Evolutionary conservation across 768 basidiomycete species (phyloP), one percentile per base, ranked within the genome.

Genomic region (Pilatotrama ljubarskyi): DNA sequence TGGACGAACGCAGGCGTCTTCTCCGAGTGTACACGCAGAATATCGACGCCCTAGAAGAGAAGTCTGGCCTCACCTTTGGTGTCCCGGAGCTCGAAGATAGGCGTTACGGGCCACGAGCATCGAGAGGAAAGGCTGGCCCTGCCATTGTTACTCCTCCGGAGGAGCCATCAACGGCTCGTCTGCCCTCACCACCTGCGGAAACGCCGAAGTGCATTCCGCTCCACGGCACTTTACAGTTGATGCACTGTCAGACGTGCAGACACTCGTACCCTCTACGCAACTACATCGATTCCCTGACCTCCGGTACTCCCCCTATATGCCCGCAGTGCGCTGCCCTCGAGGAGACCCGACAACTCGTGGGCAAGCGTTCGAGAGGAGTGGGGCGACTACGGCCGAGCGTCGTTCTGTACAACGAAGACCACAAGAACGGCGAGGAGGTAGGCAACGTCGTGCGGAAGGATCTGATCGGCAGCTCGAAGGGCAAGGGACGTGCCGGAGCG

Each of bases 11-110:
- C 37, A 88, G 90, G 3, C 82, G 83, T 61, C 83, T 96, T 3
- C 80, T 95, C 37, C 82, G 94, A 24, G 91, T 93, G 2, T 96
- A 95, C 73, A 95, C 94, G 0, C 94, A 96, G 77, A 95, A 96
- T 74, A 95, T 95, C 60, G 94, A 96, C 70, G 87, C 86, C 24
- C 85, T 96, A 41, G 94, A 96, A 70, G 78, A 78, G 59, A 93
- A 93, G 71, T 88, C 84, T n/a, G 94, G 94, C 3, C 81, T 96
- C 10, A 85, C 88, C 1, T 91, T 91, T 61, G 93, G 93, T n/a
- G 80, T 95, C 11, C 92, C 93, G 24, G 82, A 82, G 56, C 85
- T 83, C 62, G 81, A 84, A 61, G 80, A 75, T 60, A 84, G 78
- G 66, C 81, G 84, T n/a, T 76, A 66, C 47, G 86, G 82, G 69